Conservation (phyloP, 306 rosid genomes). For the Vigna hirtella region DNA sequence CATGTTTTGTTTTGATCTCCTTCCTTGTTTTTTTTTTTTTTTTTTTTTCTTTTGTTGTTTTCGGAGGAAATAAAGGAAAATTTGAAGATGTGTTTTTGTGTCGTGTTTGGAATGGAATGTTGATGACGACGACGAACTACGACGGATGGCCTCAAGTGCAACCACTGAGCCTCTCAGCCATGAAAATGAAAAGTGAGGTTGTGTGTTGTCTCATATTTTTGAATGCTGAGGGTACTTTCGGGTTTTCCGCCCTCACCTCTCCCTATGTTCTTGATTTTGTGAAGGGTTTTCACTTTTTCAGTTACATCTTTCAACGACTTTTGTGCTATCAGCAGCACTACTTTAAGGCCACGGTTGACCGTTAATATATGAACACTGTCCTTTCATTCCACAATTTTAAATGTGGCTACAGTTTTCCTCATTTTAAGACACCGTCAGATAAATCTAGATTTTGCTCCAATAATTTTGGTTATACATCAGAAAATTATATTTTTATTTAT, state of each 20-base stretch:
- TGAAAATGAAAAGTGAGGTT: conserved; percentile 56
- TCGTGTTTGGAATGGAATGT: neutral
- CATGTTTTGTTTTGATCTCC: conserved; percentile 36
- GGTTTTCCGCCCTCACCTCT: conserved; percentile 26
- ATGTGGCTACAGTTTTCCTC: conserved; percentile 13
- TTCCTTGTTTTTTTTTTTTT: too few relatives aligned
- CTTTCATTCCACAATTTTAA: conserved; percentile 16
- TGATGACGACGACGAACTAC: neutral
- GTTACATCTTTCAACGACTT: conserved; percentile 67
- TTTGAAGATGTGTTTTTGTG: neutral
- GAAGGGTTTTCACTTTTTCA: conserved; percentile 43
- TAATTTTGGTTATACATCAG: neutral
- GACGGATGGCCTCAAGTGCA: conserved; percentile 62
- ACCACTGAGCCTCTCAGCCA: conserved; percentile 62
- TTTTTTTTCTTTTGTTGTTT: neutral
- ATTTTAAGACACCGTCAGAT: too few relatives aligned
- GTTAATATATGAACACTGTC: conserved; percentile 44
- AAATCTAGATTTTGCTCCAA: neutral
- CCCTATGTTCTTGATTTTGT: conserved; percentile 13
- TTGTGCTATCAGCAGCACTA: conserved; percentile 55
- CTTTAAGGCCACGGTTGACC: conserved; percentile 79
- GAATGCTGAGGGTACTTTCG: conserved; percentile 47
- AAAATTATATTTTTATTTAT: neutral
- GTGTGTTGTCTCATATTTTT: conserved; percentile 48
- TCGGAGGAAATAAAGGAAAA: neutral